Conservation (phyloP, 2,329 filamentous ascomycete species). For the Penicillium polonicum region DNA sequence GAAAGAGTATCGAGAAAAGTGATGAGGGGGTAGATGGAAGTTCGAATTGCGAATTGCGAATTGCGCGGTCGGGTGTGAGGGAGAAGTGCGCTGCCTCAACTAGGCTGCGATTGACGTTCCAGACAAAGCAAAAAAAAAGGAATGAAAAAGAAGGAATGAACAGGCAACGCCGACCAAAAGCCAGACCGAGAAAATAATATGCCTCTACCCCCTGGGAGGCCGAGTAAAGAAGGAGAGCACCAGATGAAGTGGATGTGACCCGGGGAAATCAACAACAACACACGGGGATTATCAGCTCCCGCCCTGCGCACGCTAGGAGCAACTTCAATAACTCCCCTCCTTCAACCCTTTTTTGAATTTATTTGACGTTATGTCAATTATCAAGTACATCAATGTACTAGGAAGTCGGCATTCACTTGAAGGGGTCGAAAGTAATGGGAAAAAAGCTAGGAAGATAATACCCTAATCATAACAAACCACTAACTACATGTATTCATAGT, state of each 20-base stretch:
- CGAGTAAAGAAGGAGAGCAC: slow-evolving; percentile 9
- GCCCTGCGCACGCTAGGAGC: slow-evolving; percentile 25
- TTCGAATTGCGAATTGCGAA: slow-evolving; percentile 6
- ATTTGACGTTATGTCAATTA: background rate
- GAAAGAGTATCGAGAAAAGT: slow-evolving; percentile 15
- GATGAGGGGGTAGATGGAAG: slow-evolving; percentile 8
- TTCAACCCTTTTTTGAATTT: background rate
- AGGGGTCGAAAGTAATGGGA: too few relatives aligned
- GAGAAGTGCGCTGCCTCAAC: slow-evolving; percentile 6
- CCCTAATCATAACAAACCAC: background rate
- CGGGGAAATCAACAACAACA: slow-evolving; percentile 14
- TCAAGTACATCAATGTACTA: background rate
- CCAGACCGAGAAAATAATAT: background rate
- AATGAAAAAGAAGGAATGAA: slow-evolving; percentile 9
- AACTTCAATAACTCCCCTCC: slow-evolving; percentile 16
- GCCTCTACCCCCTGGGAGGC: slow-evolving; percentile 9
- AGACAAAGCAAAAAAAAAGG: slow-evolving; percentile 1
- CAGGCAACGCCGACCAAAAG: slow-evolving; percentile 11
- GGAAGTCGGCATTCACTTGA: background rate
- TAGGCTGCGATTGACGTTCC: slow-evolving; percentile 6
- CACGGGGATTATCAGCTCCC: slow-evolving; percentile 13
- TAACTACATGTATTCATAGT: background rate
- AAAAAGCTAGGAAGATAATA: background rate
- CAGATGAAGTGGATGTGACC: slow-evolving; percentile 4
- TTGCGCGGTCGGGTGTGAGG: slow-evolving; percentile 2